Evolutionary conservation across 2,329 filamentous ascomycete genomes (phyloP), one percentile per base, ranked within the genome.

Genomic region (Teratosphaeria nubilosa): DNA sequence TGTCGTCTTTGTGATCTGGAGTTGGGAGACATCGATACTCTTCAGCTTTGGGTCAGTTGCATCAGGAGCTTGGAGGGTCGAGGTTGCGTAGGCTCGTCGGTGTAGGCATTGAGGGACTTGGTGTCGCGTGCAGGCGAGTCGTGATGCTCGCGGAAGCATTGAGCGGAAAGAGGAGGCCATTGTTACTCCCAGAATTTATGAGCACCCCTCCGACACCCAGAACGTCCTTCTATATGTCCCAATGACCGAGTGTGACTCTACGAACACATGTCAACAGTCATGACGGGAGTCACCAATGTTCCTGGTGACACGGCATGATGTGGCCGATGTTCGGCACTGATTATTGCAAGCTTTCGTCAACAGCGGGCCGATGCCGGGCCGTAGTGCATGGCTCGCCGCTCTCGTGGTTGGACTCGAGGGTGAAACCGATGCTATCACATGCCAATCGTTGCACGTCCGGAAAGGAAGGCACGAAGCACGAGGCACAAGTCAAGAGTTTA

Each of bases 21-120:
- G 83, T 74, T 86, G 87, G 45, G 84, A 82, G n/a, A 87, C 77
- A 73, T 97, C 90, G 64, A 97, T 82, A 58, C 83, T 84, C 57
- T 82, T 80, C 32, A 85, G 81, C 71, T 82, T 81, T 11, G 79
- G 73, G 58, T 75, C 73, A 24, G 71, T 71, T 62, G 76, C 75
- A 60, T 75, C 75, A 60, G 77, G 74, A 59, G 76, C 75, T 59
- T 75, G 73, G 54, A 78, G 58, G 25, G 34, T 34, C 11, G 54
- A 31, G 31, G 53, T 55, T 14, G 54, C n/a, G 22, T 51, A 25
- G 41, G 31, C n/a, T n/a, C 37, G 56, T 45, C 54, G 58, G 31
- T 56, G 48, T 20, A 48, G 56, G 48, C 48, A 45, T 20, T 45
- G 32, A 31, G 25, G 27, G 10, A 3, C 14, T 30, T 25, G 37